These are phyloP conservation scores for Globisporangium irregulare DNA, from an alignment of 352 stramenopile species.

Conservation along the genomic window DNA sequence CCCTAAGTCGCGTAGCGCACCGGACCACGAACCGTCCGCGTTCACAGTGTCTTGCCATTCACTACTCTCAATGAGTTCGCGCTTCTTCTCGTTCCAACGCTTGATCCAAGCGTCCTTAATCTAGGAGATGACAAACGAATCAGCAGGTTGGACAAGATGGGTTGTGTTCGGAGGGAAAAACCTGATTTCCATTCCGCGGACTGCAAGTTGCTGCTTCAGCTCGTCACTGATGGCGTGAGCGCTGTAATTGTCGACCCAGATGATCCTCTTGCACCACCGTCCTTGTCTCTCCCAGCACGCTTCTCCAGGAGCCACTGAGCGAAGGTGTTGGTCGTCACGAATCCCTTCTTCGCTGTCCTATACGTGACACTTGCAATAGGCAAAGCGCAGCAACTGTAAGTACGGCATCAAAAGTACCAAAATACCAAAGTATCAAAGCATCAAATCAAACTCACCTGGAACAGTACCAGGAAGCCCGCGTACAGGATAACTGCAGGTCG, in stretches of 20 bases:
- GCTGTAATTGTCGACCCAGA: slow-evolving; percentile 25
- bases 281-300: slow-evolving; percentile 11
- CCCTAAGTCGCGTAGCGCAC: slow-evolving; percentile 30
- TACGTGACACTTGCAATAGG: slow-evolving; percentile 14
- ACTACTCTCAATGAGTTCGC: slow-evolving; percentile 20
- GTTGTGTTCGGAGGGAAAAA: slow-evolving; percentile 20
- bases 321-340: slow-evolving; percentile 25
- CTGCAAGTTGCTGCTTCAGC: slow-evolving; percentile 10
- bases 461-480: slow-evolving; percentile 18
- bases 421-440: slow-evolving; percentile 2
- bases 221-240: slow-evolving; percentile 12
- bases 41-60: slow-evolving; percentile 25
- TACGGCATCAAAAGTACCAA: background rate
- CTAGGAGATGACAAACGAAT: slow-evolving; percentile 32
- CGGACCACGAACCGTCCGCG: slow-evolving; percentile 25
- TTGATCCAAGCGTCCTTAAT: slow-evolving; percentile 26
- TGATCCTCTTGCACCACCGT: slow-evolving; percentile 13
- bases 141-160: slow-evolving; percentile 25
- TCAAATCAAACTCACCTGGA: slow-evolving; percentile 11
- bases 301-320: slow-evolving; percentile 22
- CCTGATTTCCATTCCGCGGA: slow-evolving; percentile 9
- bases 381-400: slow-evolving; percentile 1
- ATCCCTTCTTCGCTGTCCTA: slow-evolving; percentile 24
- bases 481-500: slow-evolving; percentile 21
- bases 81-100: slow-evolving; percentile 29